Conservation (phyloP, 257 asterid species). For the Plectranthus barbatus region DNA sequence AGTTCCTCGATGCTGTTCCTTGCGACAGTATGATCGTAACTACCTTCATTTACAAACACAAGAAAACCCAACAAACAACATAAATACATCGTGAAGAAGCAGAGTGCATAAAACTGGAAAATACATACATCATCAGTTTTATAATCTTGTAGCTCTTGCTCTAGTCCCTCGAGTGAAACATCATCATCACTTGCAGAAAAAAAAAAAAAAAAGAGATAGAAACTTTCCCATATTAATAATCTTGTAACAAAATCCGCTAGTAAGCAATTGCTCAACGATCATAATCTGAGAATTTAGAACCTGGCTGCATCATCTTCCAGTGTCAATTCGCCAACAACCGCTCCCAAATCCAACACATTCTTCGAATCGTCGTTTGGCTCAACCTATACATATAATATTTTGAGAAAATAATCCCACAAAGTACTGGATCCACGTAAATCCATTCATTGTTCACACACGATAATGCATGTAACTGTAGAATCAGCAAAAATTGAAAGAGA, state of each 20-base stretch:
- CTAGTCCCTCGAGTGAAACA: constrained; percentile 67
- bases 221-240: neutral
- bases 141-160: constrained; percentile 75
- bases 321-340: constrained; percentile 66
- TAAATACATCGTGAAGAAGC: neutral
- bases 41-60: constrained; percentile 31
- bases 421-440: neutral
- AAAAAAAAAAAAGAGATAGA: neutral
- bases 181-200: constrained; percentile 62
- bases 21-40: constrained; percentile 71
- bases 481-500: neutral
- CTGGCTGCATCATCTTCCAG: constrained; percentile 64
- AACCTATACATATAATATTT: constrained; percentile 17
- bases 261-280: neutral
- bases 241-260: neutral
- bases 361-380: constrained; percentile 29
- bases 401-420: neutral
- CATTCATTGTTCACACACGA: neutral
- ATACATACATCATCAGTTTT: constrained; percentile 56
- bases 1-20: constrained; percentile 57
- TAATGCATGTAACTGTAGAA: neutral
- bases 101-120: neutral
- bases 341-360: constrained; percentile 51
- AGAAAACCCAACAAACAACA: neutral
- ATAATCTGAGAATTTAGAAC: constrained; percentile 21